A percentile compares a stretch with the other conserved stretches of the same genome.
Evolutionary conservation across 2,329 filamentous ascomycete species (phyloP).

Genomic region (Keithomyces neogunnii): DNA sequence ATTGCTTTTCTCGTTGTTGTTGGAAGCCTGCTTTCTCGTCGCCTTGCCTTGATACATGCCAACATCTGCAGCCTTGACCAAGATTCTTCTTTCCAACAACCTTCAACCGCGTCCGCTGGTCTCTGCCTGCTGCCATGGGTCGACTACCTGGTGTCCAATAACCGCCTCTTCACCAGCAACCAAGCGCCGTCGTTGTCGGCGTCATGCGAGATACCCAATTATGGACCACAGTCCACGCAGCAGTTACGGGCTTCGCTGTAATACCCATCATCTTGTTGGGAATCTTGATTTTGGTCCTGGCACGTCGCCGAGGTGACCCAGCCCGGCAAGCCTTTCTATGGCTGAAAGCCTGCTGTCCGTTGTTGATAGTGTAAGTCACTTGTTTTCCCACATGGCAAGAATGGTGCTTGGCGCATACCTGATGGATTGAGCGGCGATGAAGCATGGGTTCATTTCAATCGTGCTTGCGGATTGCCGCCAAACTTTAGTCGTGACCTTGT

Average conservation of each 20-base stretch:
- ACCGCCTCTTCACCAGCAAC: neutral
- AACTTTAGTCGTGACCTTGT: no score
- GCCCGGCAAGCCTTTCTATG: conserved; percentile 6
- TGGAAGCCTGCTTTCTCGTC: neutral
- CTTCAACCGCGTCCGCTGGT: neutral
- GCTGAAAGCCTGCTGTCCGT: conserved; percentile 6
- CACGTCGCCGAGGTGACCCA: conserved; percentile 3
- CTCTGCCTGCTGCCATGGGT: neutral
- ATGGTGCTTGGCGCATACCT: neutral
- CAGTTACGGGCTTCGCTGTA: conserved; percentile 6
- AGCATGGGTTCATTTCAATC: no score
- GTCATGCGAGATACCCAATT: conserved; percentile 3
- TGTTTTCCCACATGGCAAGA: neutral
- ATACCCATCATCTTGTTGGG: conserved; percentile 5
- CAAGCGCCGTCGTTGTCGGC: neutral
- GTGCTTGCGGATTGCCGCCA: no score
- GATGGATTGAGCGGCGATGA: no score
- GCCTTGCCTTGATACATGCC: no score
- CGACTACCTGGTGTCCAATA: neutral
- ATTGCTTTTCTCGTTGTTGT: neutral
- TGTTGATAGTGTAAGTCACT: conserved; percentile 6
- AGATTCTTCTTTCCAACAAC: neutral
- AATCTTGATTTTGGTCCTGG: conserved; percentile 3
- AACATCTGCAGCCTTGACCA: no score
- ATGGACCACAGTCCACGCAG: conserved; percentile 8